Evolutionary conservation across 768 basidiomycete genomes (phyloP).

Genomic region (Lactarius pseudohatsudake): DNA sequence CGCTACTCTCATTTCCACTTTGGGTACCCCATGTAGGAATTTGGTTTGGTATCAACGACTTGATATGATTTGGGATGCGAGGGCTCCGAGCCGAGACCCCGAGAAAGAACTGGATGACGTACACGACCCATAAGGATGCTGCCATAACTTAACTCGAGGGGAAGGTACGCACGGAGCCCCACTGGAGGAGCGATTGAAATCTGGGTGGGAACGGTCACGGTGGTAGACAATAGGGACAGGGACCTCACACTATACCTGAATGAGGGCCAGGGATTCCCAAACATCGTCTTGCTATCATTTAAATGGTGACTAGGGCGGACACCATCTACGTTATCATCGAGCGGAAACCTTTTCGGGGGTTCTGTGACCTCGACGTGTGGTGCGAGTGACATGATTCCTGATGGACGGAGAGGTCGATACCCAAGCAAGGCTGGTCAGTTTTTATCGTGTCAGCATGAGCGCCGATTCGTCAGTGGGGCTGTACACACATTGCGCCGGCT

Average conservation of each 20-base stretch:
- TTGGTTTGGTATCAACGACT: conserved; percentile 26
- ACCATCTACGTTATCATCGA: conserved; percentile 7
- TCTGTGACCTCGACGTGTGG: conserved; percentile 26
- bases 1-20: conserved; percentile 17
- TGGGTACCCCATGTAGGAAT: conserved; percentile 20
- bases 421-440: neutral
- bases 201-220: conserved; percentile 3
- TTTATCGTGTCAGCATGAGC: neutral
- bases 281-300: conserved; percentile 21
- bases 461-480: neutral
- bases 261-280: conserved; percentile 28
- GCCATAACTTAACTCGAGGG: too few relatives aligned
- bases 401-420: neutral
- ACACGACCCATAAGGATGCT: neutral
- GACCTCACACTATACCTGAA: conserved; percentile 21
- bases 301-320: conserved; percentile 24
- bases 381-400: conserved; percentile 5
- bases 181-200: conserved; percentile 22
- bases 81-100: neutral
- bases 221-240: neutral
- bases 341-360: conserved; percentile 22
- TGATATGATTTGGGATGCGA: conserved; percentile 21
- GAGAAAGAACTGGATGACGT: conserved; percentile 13
- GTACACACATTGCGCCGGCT: neutral
- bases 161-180: conserved; percentile 22